These are phyloP conservation scores for Adenanthera pavonina DNA, from an alignment of 306 rosid species.

Conservation along the genomic window DNA sequence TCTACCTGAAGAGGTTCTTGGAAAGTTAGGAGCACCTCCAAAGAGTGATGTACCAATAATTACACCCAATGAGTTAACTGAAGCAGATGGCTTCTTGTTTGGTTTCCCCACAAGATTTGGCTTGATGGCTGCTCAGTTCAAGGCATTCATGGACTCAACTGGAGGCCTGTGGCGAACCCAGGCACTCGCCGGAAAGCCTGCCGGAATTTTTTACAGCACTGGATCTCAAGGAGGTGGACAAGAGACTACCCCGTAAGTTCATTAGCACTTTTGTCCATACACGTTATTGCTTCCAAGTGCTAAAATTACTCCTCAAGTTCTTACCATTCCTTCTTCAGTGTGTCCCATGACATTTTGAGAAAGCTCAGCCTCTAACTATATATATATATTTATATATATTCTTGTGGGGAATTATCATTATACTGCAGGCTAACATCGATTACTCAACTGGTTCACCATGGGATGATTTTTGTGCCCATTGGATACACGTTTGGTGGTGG, in stretches of 20 bases:
- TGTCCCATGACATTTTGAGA: neutral
- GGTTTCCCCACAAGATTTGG: constrained; percentile 98
- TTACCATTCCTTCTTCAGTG: no score
- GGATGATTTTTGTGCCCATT: constrained; percentile 87
- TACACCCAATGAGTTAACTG: constrained; percentile 67
- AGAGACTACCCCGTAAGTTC: constrained; percentile 92
- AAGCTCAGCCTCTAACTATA: neutral
- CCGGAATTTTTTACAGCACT: constrained; percentile 91
- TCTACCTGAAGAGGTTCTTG: constrained; percentile 69
- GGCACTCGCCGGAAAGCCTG: constrained; percentile 90
- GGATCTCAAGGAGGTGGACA: constrained; percentile 99
- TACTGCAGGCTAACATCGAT: constrained; percentile 78
- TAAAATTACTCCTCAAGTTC: no score
- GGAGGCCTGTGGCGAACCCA: constrained; percentile 91
- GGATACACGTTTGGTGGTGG: constrained; percentile 95
- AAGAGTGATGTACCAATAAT: constrained; percentile 81
- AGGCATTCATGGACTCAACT: constrained; percentile 86
- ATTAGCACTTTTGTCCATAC: no score
- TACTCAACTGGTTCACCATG: constrained; percentile 94
- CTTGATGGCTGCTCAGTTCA: constrained; percentile 89
- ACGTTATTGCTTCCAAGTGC: no score
- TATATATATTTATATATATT: neutral
- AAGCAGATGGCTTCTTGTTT: constrained; percentile 86
- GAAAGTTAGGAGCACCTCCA: constrained; percentile 88
- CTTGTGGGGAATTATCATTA: constrained; percentile 30